A percentile compares a stretch with the other conserved stretches of the same genome.
Conservation (phyloP, 306 rosid genomes). For the Casuarina equisetifolia region DNA sequence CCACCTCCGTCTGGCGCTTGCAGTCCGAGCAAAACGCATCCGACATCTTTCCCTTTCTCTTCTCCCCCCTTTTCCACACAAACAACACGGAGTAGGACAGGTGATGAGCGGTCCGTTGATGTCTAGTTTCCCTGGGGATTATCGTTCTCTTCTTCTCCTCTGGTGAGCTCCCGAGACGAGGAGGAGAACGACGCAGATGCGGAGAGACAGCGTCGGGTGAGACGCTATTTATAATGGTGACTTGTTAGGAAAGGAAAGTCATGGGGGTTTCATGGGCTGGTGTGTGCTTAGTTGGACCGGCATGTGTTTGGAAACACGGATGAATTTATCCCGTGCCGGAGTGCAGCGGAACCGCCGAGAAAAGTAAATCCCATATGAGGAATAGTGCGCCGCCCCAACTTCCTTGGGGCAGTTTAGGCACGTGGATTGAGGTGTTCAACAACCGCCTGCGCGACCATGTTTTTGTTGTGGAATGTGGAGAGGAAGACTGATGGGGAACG, state of each 20-base stretch:
- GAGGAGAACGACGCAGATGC: not conserved
- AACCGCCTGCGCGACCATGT: too few species aligned
- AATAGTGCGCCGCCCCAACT: too few species aligned
- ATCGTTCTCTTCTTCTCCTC: not conserved
- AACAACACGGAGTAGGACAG: not conserved
- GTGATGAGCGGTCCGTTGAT: not conserved
- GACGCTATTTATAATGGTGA: conserved; percentile 26
- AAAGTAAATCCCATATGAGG: too few species aligned
- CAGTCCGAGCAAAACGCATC: conserved; percentile 89
- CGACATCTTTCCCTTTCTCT: conserved; percentile 40
- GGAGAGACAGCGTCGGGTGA: not conserved
- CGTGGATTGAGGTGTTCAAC: too few species aligned
- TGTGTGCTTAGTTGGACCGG: conserved; percentile 16
- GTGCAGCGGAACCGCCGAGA: too few species aligned
- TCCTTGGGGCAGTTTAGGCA: too few species aligned
- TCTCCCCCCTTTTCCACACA: not conserved
- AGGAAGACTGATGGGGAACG: too few species aligned
- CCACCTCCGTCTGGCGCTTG: conserved; percentile 93
- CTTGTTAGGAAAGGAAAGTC: conserved; percentile 45
- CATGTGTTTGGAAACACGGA: conserved; percentile 19
- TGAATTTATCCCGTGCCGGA: not conserved
- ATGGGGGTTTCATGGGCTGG: conserved; percentile 23
- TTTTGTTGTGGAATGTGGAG: too few species aligned
- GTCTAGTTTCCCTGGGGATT: not conserved
- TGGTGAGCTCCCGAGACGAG: not conserved